Base-by-base conservation (phyloP, 2,329 filamentous ascomycete genomes). In the Penicillium psychrosexuale region DNA sequence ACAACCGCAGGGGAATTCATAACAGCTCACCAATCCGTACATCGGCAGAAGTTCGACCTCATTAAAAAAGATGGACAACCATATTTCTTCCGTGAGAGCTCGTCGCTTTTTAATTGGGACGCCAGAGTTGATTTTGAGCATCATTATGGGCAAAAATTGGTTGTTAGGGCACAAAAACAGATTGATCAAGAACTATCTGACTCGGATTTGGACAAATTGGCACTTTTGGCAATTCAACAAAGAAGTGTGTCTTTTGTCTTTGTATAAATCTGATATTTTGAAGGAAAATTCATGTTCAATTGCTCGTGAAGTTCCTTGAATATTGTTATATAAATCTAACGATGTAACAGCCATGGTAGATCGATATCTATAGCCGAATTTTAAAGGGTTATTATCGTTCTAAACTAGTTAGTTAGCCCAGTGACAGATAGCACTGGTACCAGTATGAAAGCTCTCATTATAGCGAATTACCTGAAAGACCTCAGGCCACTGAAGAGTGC, bases 81-180 rank as follows among this genome's bases (percentile, higher is more conserved):
- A 36, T 55, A 45, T 38, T 51, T 51, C 40, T 55, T 55, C 40
- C 52, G 52, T 28, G 52, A 55, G 33, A 39, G n/a, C 12, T 55
- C 52, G 3, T n/a, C 47, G 6, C 52, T 55, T 8, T 55, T 51
- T 1, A 3, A 30, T 34, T 55, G 52, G 52, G 28, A 55, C 5
- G 24, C 17, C 7, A 8, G 27, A 12, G 52, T 55, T 8, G 19
- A 55, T 0, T 55, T 55, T 40, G 47, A 45, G 27, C 52, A 55
- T 13, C 12, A 13, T n/a, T 55, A 55, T 36, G 40, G 28, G 6
- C 47, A 39, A n/a, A 39, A 45, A 1, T n/a, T 55, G 47, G 28
- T 51, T 15, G 8, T 55, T 17, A 36, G 33, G 13, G 11, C 15
- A 12, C 17, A 34, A 2, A 31, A 34, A 19, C 19, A 8, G 28